Conservation (phyloP, 2,329 filamentous ascomycete species). For the Beauveria caledonica region DNA sequence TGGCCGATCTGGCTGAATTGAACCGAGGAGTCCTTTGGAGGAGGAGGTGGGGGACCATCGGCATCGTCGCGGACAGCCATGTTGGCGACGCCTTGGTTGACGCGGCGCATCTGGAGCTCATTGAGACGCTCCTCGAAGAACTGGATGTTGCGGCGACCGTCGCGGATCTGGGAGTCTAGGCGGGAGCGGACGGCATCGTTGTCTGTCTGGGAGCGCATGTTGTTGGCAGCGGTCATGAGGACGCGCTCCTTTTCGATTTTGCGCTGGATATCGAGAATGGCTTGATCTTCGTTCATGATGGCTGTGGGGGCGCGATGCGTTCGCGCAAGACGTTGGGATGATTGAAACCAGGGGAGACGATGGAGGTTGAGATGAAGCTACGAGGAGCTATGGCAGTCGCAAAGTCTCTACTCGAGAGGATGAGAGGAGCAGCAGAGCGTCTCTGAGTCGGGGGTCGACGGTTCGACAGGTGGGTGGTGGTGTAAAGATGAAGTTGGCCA, state of each 20-base stretch:
- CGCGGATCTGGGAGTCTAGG: slow-evolving; percentile 88
- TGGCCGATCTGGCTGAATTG: slow-evolving; percentile 52
- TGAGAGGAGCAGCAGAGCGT: not conserved
- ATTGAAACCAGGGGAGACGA: not conserved
- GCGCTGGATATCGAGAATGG: slow-evolving; percentile 73
- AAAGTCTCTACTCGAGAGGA: not conserved
- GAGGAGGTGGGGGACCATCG: slow-evolving; percentile 53
- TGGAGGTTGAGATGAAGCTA: not conserved
- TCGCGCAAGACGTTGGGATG: slow-evolving; percentile 26
- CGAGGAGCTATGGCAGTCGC: not conserved
- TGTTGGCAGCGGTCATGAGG: slow-evolving; percentile 86
- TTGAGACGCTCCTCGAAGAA: slow-evolving; percentile 91
- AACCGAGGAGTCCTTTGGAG: slow-evolving; percentile 58
- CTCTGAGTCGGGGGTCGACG: not conserved
- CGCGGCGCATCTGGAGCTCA: slow-evolving; percentile 76
- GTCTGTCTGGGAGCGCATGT: slow-evolving; percentile 92
- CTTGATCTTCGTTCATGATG: slow-evolving; percentile 56
- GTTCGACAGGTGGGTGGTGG: not conserved
- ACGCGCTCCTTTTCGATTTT: slow-evolving; percentile 98
- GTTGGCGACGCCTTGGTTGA: slow-evolving; percentile 57
- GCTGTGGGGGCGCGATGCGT: slow-evolving; percentile 31
- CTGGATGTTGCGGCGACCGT: slow-evolving; percentile 84
- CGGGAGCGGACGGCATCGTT: slow-evolving; percentile 86
- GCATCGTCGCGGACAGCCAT: slow-evolving; percentile 44
- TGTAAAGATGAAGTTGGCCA: not conserved